Percentiles rank a stretch among this genome's conserved stretches.
phyloP scores from a whole-genome alignment of 2,329 filamentous ascomycete species.

The Ophiostoma pallidulum region DNA sequence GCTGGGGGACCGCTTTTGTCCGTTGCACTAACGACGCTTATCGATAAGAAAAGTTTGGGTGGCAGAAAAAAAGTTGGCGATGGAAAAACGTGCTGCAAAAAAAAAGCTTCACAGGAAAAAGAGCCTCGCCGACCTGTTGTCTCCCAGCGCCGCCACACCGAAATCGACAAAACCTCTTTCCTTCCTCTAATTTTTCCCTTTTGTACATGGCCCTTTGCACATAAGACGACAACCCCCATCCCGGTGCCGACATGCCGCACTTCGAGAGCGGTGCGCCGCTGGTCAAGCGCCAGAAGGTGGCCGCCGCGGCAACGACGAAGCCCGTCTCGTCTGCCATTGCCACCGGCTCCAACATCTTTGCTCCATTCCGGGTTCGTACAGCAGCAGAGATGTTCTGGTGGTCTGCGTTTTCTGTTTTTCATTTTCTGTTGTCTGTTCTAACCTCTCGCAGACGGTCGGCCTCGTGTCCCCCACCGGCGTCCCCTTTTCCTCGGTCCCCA shows the following conservation, averaged over 20 bases:
- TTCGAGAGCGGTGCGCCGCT: conserved; percentile 52
- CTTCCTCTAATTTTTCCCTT: no score
- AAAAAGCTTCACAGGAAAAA: conserved; percentile 5
- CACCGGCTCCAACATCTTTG: conserved; percentile 70
- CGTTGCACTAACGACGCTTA: no score
- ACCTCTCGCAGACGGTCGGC: conserved; percentile 62
- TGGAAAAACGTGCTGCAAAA: conserved; percentile 4
- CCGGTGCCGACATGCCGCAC: conserved; percentile 44
- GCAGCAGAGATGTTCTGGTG: no score
- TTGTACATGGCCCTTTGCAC: background rate
- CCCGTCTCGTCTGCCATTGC: conserved; percentile 31
- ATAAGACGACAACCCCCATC: background rate
- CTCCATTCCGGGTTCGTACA: conserved; percentile 72
- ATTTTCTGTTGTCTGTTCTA: background rate
- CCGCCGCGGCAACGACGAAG: conserved; percentile 26
- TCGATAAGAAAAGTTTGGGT: conserved; percentile 9
- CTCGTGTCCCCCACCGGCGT: conserved; percentile 84
- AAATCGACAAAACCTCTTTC: background rate
- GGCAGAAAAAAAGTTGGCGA: conserved; percentile 11
- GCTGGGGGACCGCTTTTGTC: no score
- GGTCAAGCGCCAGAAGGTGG: conserved; percentile 67
- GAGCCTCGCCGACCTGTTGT: no score
- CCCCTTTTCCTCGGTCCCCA: conserved; percentile 78
- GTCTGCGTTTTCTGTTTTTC: background rate
- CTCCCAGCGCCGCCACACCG: background rate